phyloP scores from a whole-genome alignment of 129 eudicot genomes.

The Saposhnikovia divaricata region DNA sequence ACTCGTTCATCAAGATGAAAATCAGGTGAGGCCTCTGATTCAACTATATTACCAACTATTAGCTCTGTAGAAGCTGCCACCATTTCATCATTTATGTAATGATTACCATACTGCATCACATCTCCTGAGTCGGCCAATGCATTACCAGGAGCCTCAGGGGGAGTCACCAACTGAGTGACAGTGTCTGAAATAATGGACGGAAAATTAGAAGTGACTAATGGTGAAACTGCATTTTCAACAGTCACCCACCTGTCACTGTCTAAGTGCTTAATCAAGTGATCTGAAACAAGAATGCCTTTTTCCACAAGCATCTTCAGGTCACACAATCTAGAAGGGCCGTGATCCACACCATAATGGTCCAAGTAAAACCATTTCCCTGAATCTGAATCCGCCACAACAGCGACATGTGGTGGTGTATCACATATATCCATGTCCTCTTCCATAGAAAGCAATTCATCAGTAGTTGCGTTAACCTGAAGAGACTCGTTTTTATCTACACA shows the following conservation, averaged over 20 bases:
- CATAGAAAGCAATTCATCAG: constrained; percentile 77
- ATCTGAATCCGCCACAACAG: constrained; percentile 37
- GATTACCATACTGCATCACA: constrained; percentile 21
- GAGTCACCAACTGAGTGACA: constrained; percentile 72
- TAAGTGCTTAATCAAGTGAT: constrained; percentile 75
- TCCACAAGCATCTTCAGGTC: constrained; percentile 72
- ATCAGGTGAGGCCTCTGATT: constrained; percentile 24
- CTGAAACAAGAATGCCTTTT: constrained; percentile 74
- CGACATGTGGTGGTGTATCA: constrained; percentile 89
- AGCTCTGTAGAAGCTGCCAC: constrained; percentile 25
- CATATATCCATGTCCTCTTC: constrained; percentile 99
- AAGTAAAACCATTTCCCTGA: constrained; percentile 83
- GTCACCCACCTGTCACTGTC: constrained; percentile 95
- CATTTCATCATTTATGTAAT: constrained; percentile 29
- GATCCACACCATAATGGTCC: constrained; percentile 71
- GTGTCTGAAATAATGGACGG: constrained; percentile 55
- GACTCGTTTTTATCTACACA: constrained; percentile 16
- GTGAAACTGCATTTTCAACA: constrained; percentile 96
- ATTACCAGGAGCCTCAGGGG: constrained; percentile 96
- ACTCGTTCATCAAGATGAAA: constrained; percentile 74
- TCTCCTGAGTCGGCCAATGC: constrained; percentile 59
- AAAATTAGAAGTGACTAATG: constrained; percentile 51
- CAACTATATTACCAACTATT: constrained; percentile 14
- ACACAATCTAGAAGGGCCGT: constrained; percentile 74
- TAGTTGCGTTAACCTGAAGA: constrained; percentile 43